These are phyloP conservation scores for Russula griseocarnosa DNA, from an alignment of 768 basidiomycete genomes.

Conservation along the genomic window DNA sequence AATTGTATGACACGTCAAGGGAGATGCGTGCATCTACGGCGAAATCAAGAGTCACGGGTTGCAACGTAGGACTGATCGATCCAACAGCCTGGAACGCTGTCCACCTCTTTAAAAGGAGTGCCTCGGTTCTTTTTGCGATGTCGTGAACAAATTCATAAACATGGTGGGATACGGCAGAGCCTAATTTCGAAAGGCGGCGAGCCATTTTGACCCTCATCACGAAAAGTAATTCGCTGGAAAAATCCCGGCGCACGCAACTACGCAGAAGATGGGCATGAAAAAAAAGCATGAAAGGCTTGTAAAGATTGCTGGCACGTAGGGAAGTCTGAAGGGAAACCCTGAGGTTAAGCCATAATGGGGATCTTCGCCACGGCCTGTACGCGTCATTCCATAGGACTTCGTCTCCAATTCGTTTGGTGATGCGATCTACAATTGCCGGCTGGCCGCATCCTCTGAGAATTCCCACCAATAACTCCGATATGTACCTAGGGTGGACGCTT, in stretches of 20 bases:
- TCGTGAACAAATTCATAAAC: not conserved
- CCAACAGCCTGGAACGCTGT: not conserved
- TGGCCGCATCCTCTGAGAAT: conserved; percentile 42
- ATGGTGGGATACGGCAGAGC: conserved; percentile 8
- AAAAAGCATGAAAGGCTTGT: conserved; percentile 49
- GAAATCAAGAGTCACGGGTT: not conserved
- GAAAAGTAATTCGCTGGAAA: conserved; percentile 33
- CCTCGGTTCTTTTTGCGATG: not conserved
- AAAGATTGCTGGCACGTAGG: conserved; percentile 29
- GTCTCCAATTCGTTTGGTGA: conserved; percentile 46
- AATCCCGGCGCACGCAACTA: conserved; percentile 31
- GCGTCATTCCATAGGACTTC: conserved; percentile 44
- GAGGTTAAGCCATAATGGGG: conserved; percentile 48
- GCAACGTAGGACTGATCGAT: not conserved
- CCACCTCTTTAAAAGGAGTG: conserved; percentile 13
- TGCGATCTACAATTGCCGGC: conserved; percentile 33
- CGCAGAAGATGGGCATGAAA: conserved; percentile 29
- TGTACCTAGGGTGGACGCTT: conserved; percentile 44
- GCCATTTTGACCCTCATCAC: conserved; percentile 33
- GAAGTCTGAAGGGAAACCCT: conserved; percentile 44
- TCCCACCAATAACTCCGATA: conserved; percentile 46
- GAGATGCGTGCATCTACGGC: conserved; percentile 11
- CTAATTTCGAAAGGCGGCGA: conserved; percentile 28
- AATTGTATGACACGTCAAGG: conserved; percentile 3
- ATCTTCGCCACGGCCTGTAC: conserved; percentile 46